Evolutionary conservation across 345 rosid genomes (phyloP).

Genomic region (Rhodamnia argentea): DNA sequence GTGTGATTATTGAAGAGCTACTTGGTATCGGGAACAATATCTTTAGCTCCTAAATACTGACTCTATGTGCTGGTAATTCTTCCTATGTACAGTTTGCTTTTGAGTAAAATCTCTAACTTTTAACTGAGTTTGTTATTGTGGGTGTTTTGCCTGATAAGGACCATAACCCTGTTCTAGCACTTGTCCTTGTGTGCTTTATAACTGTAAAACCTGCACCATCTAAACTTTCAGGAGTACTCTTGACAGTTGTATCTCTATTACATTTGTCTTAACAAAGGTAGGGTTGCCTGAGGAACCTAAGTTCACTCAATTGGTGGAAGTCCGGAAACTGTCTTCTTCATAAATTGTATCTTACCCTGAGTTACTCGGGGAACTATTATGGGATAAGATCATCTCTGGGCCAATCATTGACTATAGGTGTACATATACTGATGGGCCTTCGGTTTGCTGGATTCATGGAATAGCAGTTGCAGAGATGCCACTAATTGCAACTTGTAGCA

Average conservation of each 20-base stretch:
- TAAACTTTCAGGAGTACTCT: not conserved
- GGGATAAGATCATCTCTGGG: not conserved
- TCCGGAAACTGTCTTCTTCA: not conserved
- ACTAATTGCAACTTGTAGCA: constrained; percentile 87
- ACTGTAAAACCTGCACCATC: not conserved
- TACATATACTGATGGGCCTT: not conserved
- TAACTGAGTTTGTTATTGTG: not conserved
- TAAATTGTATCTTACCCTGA: not conserved
- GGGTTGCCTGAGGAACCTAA: not conserved
- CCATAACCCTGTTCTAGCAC: not conserved
- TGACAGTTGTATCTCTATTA: not conserved
- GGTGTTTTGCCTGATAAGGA: not conserved
- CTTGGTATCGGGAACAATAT: not conserved
- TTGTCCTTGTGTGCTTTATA: not conserved
- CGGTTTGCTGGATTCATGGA: constrained; percentile 62
- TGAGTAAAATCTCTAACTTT: not conserved
- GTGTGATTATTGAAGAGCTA: not conserved
- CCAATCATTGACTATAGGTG: not conserved
- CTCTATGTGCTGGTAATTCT: not conserved
- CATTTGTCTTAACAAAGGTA: not conserved
- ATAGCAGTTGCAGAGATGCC: constrained; percentile 90
- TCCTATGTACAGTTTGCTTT: not conserved
- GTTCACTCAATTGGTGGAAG: not conserved
- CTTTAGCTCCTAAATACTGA: not conserved
- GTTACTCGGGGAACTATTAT: not conserved